Evolutionary conservation across 2,329 filamentous ascomycete genomes (phyloP).

Genomic region (Ceratocystis huliohia): DNA sequence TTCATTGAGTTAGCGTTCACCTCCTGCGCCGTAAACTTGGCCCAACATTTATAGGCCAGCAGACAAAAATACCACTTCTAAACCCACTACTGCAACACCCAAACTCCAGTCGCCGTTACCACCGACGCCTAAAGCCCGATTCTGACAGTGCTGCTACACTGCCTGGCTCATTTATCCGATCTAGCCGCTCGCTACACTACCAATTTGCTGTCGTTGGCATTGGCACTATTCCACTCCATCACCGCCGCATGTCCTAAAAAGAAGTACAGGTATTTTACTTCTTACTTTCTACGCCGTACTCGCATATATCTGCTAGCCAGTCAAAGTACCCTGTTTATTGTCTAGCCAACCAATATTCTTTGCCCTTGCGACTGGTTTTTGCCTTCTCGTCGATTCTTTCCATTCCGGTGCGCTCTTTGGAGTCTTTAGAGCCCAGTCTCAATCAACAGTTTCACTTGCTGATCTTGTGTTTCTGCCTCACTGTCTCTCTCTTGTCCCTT

Average conservation of each 20-base stretch:
- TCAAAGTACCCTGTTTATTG: neutral
- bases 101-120: neutral
- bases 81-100: neutral
- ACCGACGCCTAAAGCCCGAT: neutral
- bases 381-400: neutral
- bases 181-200: neutral
- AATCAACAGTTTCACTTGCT: conserved; percentile 1
- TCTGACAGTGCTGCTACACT: neutral
- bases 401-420: neutral
- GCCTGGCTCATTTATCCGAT: neutral
- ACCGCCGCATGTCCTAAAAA: neutral
- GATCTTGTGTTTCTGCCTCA: conserved; percentile 9
- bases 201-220: neutral
- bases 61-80: neutral
- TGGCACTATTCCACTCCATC: neutral
- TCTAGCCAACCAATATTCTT: neutral
- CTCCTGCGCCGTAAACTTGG: conserved; percentile 18
- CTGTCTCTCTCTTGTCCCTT: conserved; percentile 9
- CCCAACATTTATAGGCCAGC: neutral
- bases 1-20: neutral
- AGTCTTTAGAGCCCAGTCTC: neutral
- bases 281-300: neutral
- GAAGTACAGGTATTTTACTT: neutral
- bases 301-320: neutral
- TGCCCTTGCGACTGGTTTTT: neutral